Conservation (phyloP, 345 rosid genomes). For the Populus davidiana region DNA sequence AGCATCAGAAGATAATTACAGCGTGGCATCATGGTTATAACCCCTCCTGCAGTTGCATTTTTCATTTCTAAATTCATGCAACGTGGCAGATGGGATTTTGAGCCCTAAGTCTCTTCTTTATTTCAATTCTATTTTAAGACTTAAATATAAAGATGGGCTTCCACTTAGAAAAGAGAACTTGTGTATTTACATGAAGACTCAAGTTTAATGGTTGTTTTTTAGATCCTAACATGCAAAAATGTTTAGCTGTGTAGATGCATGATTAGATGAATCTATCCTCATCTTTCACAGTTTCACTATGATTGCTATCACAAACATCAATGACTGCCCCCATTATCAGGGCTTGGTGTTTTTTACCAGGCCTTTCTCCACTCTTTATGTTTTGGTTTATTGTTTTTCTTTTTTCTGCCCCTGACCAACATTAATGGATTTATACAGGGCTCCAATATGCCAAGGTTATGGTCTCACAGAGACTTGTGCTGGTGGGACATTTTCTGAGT, state of each 20-base stretch:
- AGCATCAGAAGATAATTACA: not conserved
- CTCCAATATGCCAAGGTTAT: slow-evolving; percentile 99
- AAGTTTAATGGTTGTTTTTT: not conserved
- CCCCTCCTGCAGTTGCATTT: not conserved
- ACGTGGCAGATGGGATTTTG: not conserved
- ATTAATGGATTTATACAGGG: slow-evolving; percentile 44
- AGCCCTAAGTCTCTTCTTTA: not conserved
- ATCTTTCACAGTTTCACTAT: not conserved
- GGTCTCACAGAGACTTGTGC: slow-evolving; percentile 99
- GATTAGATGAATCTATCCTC: not conserved
- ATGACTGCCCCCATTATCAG: not conserved
- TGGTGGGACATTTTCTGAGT: slow-evolving; percentile 95
- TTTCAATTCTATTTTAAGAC: not conserved
- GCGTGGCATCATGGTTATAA: not conserved
- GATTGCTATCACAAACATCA: not conserved
- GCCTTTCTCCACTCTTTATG: not conserved
- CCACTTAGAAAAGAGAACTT: not conserved
- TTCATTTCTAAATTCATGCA: not conserved
- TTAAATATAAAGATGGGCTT: not conserved
- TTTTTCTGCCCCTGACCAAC: slow-evolving; percentile 8
- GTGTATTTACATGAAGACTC: not conserved
- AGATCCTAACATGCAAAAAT: not conserved
- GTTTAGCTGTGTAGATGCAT: not conserved
- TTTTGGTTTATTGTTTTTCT: not conserved
- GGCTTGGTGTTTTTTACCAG: not conserved